Evolutionary conservation across 495 filamentous ascomycete genomes (phyloP).

Genomic region (Elasticomyces elasticus): DNA sequence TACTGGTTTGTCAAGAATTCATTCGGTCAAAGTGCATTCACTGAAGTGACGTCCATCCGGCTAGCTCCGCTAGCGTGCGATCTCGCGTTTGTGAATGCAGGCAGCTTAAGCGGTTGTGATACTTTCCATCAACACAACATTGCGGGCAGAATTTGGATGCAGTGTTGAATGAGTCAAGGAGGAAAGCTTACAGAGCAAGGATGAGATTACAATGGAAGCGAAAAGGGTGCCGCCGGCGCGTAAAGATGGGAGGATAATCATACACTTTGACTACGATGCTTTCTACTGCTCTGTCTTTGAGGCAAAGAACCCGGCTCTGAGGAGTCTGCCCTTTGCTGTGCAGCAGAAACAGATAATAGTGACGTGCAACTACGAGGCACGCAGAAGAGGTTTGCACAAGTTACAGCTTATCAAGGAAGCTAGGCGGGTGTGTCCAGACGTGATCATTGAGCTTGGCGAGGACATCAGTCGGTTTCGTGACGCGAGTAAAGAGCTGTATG

Average conservation of each 20-base stretch:
- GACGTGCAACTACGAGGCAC: constrained; percentile 90
- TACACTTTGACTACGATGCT: constrained; percentile 64
- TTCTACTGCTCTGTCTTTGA: constrained; percentile 91
- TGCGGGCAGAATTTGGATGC: too few species aligned
- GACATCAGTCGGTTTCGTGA: constrained; percentile 77
- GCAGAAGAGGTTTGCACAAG: constrained; percentile 63
- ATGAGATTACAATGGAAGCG: constrained; percentile 2
- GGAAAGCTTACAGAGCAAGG: not conserved
- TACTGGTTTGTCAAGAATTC: not conserved
- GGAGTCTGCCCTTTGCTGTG: constrained; percentile 59
- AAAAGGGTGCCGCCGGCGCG: not conserved
- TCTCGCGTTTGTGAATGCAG: too few species aligned
- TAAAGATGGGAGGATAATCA: constrained; percentile 3
- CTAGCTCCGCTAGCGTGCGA: too few species aligned
- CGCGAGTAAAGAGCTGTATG: constrained; percentile 70
- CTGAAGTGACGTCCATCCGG: too few species aligned
- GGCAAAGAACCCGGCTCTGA: constrained; percentile 63
- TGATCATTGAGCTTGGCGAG: constrained; percentile 77
- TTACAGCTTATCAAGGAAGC: constrained; percentile 75
- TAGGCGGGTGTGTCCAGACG: constrained; percentile 67
- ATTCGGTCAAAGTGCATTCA: not conserved
- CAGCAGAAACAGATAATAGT: constrained; percentile 86
- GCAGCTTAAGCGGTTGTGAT: too few species aligned
- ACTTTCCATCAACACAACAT: too few species aligned
- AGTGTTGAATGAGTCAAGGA: too few species aligned